Conservation (phyloP, 306 rosid species). For the Glycine latifolia region DNA sequence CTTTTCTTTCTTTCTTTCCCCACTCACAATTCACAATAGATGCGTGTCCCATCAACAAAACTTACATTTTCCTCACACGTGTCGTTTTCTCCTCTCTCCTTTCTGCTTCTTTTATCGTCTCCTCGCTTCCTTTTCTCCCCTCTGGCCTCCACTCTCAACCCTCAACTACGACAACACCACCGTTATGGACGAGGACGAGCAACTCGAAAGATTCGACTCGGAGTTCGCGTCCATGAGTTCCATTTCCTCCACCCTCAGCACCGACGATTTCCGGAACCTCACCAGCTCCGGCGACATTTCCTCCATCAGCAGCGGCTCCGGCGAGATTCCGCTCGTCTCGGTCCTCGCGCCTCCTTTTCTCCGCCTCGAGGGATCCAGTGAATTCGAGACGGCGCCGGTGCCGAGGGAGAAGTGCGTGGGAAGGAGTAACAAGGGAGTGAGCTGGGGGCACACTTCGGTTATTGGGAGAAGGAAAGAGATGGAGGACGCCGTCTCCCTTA, state of each 20-base stretch:
- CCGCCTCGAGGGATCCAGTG: not conserved
- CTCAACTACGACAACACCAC: not conserved
- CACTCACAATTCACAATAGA: slow-evolving; percentile 47
- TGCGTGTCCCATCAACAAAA: slow-evolving; percentile 68
- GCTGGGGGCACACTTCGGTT: slow-evolving; percentile 72
- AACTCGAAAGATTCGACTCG: slow-evolving; percentile 60
- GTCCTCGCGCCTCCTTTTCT: slow-evolving; percentile 7
- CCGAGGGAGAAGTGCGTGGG: slow-evolving; percentile 72
- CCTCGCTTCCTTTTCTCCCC: not conserved
- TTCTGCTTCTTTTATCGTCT: slow-evolving; percentile 56
- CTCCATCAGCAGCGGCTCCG: slow-evolving; percentile 61
- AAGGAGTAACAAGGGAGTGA: slow-evolving; percentile 61
- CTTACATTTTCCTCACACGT: slow-evolving; percentile 61
- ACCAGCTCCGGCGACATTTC: slow-evolving; percentile 65
- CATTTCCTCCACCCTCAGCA: slow-evolving; percentile 55
- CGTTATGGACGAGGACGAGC: slow-evolving; percentile 46
- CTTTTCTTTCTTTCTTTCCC: slow-evolving; percentile 32
- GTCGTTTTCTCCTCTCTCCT: slow-evolving; percentile 54
- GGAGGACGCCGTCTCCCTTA: slow-evolving; percentile 78
- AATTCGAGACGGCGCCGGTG: not conserved
- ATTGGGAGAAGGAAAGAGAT: slow-evolving; percentile 82
- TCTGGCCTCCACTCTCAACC: not conserved
- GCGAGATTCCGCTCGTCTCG: slow-evolving; percentile 55
- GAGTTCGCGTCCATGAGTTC: slow-evolving; percentile 51
- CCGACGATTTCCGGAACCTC: slow-evolving; percentile 46